Base-by-base conservation (phyloP, 2,329 filamentous ascomycete genomes). In the Fusarium citri region DNA sequence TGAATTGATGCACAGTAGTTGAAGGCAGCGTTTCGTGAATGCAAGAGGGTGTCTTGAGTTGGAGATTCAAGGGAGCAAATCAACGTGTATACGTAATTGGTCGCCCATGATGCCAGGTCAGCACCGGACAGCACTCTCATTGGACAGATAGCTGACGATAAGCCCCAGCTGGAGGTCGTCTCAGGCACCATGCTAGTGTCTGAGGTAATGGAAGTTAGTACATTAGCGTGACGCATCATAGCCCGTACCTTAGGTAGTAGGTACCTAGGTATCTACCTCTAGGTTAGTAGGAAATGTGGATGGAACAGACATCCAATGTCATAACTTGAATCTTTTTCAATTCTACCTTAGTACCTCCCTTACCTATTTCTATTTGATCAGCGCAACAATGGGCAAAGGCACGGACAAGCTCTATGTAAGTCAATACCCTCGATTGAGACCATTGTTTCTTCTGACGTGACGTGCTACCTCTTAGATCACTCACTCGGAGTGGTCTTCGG, bases 401-500 rank as follows among this genome's bases (percentile, higher is more conserved):
- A 84, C 82, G 14, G 82, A 84, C 69, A 84, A 84, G 63, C 79
- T 84, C 66, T 84, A 83, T 61, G 81, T 82, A 76, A 68, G 78
- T 25, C 18, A 30, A 25, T 11, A 18, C 22, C 16, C 18, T 14
- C 22, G 18, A n/a, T 18, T 30, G 6, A 18, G 31, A n/a, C 5
- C 10, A 25, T 40, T 20, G 28, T 47, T 26, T 14, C 4, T n/a
- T 54, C 41, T 55, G 41, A 70, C 45, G 8, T n/a, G 42, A 53
- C 40, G 12, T 15, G 22, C 53, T 30, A n/a, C 46, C 9, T 37
- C 10, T 28, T 23, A 83, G 79, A 99, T 99, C 77, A 99, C 96
- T 58, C 97, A 99, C 83, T 97, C 93, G 42, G 96, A 99, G 85
- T 99, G 96, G 96, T 91, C 94, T 10, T 97, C 94, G 8, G 89